These are phyloP conservation scores for Salvia hispanica DNA, from an alignment of 257 asterid genomes.

Conservation along the genomic window DNA sequence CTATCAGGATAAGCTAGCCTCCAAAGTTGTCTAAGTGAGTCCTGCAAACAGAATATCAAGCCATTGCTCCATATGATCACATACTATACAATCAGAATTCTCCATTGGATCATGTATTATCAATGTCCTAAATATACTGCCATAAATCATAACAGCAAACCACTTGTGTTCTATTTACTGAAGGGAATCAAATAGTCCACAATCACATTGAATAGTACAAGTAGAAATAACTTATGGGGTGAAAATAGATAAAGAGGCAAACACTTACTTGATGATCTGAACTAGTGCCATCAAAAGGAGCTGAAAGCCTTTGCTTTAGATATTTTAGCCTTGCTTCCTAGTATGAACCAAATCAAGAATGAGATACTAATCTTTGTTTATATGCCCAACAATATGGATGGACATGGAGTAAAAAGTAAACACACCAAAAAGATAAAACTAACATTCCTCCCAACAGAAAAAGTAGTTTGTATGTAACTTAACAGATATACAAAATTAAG, in stretches of 20 bases:
- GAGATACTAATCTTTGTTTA: constrained; percentile 14
- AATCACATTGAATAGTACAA: not conserved
- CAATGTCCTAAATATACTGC: not conserved
- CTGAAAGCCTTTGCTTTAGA: constrained; percentile 69
- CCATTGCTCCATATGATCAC: constrained; percentile 17
- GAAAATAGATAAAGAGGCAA: constrained; percentile 2
- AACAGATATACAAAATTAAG: not conserved
- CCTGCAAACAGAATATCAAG: constrained; percentile 50
- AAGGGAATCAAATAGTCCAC: constrained; percentile 6
- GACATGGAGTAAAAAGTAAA: not conserved
- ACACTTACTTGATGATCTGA: constrained; percentile 81
- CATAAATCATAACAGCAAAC: constrained; percentile 7
- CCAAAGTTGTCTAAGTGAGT: constrained; percentile 90
- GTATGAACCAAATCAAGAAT: constrained; percentile 35
- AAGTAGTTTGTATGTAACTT: constrained; percentile 12
- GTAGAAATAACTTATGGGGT: not conserved
- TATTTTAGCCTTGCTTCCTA: constrained; percentile 87
- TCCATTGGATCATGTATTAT: not conserved
- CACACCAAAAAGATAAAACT: constrained; percentile 3
- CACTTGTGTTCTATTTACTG: not conserved
- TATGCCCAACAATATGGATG: constrained; percentile 12
- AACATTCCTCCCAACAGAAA: constrained; percentile 18
- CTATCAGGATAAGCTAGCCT: constrained; percentile 83
- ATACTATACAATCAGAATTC: not conserved
- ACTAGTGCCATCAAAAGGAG: constrained; percentile 83